Evolutionary conservation across 768 basidiomycete genomes (phyloP).

Genomic region (Chlorophyllum brunneum): DNA sequence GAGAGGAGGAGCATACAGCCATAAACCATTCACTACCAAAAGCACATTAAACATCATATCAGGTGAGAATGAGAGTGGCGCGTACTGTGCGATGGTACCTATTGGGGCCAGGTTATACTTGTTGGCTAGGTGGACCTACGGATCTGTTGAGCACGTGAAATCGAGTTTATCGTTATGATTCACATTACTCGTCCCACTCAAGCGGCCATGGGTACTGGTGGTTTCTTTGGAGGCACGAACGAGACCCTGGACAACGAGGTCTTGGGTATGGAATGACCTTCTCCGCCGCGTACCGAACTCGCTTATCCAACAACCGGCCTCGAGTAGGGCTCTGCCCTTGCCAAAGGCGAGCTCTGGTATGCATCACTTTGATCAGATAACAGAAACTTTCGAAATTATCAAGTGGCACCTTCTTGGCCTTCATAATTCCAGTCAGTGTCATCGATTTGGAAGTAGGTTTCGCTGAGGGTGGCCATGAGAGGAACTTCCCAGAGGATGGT

Average conservation of each 20-base stretch:
- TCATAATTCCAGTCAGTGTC: constrained; percentile 82
- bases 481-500: constrained; percentile 96
- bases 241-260: constrained; percentile 69
- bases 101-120: constrained; percentile 63
- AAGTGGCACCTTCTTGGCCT: constrained; percentile 64
- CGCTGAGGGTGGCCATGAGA: constrained; percentile 87
- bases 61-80: background rate
- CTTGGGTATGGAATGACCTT: constrained; percentile 70
- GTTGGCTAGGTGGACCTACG: constrained; percentile 79
- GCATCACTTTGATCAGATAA: background rate
- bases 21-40: constrained; percentile 80
- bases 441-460: constrained; percentile 77
- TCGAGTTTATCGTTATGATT: constrained; percentile 15
- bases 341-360: constrained; percentile 61
- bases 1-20: constrained; percentile 50
- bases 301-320: constrained; percentile 66
- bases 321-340: constrained; percentile 65
- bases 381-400: background rate
- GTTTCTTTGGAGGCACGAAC: constrained; percentile 54
- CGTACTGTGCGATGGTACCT: constrained; percentile 88
- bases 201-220: constrained; percentile 36
- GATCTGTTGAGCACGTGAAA: background rate
- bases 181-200: constrained; percentile 92
- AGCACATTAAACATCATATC: background rate
- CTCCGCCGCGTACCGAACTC: constrained; percentile 88